Evolutionary conservation across 257 asterid species (phyloP), one percentile per base, ranked within the genome.

Genomic region (Nicotiana paniculata): DNA sequence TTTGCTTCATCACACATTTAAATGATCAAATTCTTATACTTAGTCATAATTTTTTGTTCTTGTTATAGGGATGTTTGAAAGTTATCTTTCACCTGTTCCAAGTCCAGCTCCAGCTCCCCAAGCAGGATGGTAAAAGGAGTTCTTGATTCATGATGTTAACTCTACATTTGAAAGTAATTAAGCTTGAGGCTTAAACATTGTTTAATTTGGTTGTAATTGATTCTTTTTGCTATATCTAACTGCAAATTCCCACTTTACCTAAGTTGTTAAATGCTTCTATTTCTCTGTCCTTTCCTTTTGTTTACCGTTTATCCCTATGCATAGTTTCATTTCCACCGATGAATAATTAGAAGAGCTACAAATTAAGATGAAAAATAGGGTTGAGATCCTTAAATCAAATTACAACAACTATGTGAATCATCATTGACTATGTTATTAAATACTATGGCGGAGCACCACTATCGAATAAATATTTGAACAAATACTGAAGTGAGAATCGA

Each of bases 91-190:
- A 39, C 79, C 82, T 2, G 58, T 26, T 67, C 46, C 84, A 21
- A 39, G 58, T 68, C 80, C 84, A 21, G 58, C 82, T 62, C 77
- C 82, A 26, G 59, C 69, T 81, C 84, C 80, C 33, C 48, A 81
- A 55, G 13, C 57, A 46, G 84, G 80, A 67, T 68, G 66, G 80
- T 81, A 48, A 81, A 51, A 75, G 1, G 26, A 75, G 63, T 51
- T 72, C 4, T 75, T 1, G 4, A 7, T 74, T 74, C 16, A 48
- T 75, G 46, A 75, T 75, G 1, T 75, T 75, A 51, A 75, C 51
- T 75, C 26, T 13, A 51, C 26, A 51, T 51, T 51, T 75, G 9
- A 24, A 74, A 48, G 32, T 48, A 48, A 48, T 32, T 32, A 17
- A 2, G 30, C 80, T 75, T 28, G 63, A 75, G 61, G 79, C 13